Evolutionary conservation across 2,329 filamentous ascomycete genomes (phyloP), one percentile per base, ranked within the genome.

Genomic region (Corinectria fuckeliana): DNA sequence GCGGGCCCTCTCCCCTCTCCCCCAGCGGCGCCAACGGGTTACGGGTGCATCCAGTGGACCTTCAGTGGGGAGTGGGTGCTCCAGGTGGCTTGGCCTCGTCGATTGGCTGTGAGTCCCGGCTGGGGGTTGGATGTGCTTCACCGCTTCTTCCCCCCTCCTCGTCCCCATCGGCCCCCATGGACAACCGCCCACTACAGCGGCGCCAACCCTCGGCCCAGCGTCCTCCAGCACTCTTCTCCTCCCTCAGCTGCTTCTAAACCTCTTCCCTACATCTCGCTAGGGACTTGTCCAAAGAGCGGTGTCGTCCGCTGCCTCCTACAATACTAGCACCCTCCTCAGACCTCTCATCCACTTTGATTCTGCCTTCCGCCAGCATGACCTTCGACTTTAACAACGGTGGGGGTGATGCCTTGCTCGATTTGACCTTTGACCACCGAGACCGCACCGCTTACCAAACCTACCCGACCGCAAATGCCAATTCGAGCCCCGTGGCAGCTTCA

Each of bases 371-470:
- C 74, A 80, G 73, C 72, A 80, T 81, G 86, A 83, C 81, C 77
- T 82, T 84, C 80, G 83, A 88, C 73, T 88, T 85, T 79, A 83
- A 83, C 74, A 79, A 80, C 73, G 81, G 80, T 76, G 74, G 76
- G 72, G 82, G 81, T 76, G 85, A 88, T 75, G 83, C 80, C 73
- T 81, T 88, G 72, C 73, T 88, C 72, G 85, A 88, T 72, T 79
- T 88, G 72, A 82, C 77, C 69, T 88, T 82, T 77, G 83, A 88
- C 74, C 81, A 81, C 71, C 81, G 82, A 72, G 85, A 85, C 71
- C 80, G 82, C 64, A 80, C 79, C 75, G 80, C 78, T 51, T 79
- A 69, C 67, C 67, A 70, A 62, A 61, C 67, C 16, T 68, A 70
- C 52, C 62, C 67, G 61, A 67, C 69, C 28, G 68, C 68, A 54